Percentiles rank a stretch among this genome's conserved stretches.
Evolutionary conservation across 495 filamentous ascomycete species (phyloP).

Genomic region (Cercophora scortea): DNA sequence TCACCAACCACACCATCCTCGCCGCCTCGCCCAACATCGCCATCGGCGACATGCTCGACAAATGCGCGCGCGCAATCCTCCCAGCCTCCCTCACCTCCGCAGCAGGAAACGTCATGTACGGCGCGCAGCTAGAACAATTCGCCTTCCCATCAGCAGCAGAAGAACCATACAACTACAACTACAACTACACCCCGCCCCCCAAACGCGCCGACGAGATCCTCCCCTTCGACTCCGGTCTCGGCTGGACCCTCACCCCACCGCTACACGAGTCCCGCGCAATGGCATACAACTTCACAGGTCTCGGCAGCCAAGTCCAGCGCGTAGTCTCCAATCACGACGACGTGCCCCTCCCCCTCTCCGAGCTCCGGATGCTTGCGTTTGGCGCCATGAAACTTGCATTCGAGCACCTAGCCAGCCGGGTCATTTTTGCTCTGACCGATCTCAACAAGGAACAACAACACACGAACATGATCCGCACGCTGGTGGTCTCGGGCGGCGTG

Average conservation of each 20-base stretch:
- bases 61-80: conserved; percentile 66
- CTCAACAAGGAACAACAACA: neutral
- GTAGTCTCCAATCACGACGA: conserved; percentile 19
- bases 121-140: conserved; percentile 64
- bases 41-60: conserved; percentile 80
- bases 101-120: conserved; percentile 61
- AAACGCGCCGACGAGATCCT: conserved; percentile 47
- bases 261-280: conserved; percentile 15
- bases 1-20: conserved; percentile 61
- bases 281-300: conserved; percentile 32
- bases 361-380: conserved; percentile 57
- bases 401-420: conserved; percentile 72
- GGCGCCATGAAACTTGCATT: conserved; percentile 74
- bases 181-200: conserved; percentile 48
- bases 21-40: conserved; percentile 67
- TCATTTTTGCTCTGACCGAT: conserved; percentile 54
- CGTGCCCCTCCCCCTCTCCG: conserved; percentile 25
- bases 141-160: conserved; percentile 49
- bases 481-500: conserved; percentile 86
- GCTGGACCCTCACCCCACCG: conserved; percentile 30
- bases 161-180: conserved; percentile 20
- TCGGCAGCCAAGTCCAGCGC: conserved; percentile 22
- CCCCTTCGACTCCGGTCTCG: conserved; percentile 8
- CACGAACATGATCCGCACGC: conserved; percentile 26
- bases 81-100: conserved; percentile 40